Evolutionary conservation across 1,139 yeast genomes (phyloP).

Genomic region (Lodderomyces pseudojiufengensis): DNA sequence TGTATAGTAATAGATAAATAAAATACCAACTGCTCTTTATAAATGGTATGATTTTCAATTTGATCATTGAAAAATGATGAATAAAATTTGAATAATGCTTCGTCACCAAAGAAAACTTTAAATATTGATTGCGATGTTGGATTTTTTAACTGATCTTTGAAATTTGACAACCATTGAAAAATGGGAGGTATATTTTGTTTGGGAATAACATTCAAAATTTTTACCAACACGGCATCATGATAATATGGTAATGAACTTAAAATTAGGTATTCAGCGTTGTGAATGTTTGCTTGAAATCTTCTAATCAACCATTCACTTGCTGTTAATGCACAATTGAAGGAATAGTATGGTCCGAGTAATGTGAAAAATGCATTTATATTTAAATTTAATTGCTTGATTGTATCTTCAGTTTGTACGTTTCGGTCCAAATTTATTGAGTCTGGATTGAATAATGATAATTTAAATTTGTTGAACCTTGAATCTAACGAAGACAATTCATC

Average conservation of each 20-base stretch:
- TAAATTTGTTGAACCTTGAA: constrained; percentile 67
- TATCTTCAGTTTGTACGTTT: constrained; percentile 72
- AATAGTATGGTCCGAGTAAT: constrained; percentile 72
- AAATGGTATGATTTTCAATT: constrained; percentile 53
- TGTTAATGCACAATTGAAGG: constrained; percentile 68
- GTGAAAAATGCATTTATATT: constrained; percentile 74
- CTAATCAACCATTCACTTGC: constrained; percentile 95
- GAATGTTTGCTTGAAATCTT: constrained; percentile 81
- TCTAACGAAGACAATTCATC: constrained; percentile 70
- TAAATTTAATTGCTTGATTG: constrained; percentile 64
- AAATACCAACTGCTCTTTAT: constrained; percentile 71
- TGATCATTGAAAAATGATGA: constrained; percentile 55
- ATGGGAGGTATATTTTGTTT: constrained; percentile 64
- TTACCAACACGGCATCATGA: constrained; percentile 65
- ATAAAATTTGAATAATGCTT: constrained; percentile 64
- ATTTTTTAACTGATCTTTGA: constrained; percentile 58
- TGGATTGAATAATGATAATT: constrained; percentile 72
- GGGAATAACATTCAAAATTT: constrained; percentile 69
- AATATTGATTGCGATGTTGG: constrained; percentile 72
- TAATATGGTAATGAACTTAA: constrained; percentile 77
- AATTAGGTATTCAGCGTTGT: constrained; percentile 69
- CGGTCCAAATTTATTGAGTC: constrained; percentile 78
- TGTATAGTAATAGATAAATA: constrained; percentile 76
- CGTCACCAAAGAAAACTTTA: constrained; percentile 66
- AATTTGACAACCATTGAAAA: constrained; percentile 67